phyloP scores from a whole-genome alignment of 495 filamentous ascomycete species.

The Hapsidospora chrysogenum region DNA sequence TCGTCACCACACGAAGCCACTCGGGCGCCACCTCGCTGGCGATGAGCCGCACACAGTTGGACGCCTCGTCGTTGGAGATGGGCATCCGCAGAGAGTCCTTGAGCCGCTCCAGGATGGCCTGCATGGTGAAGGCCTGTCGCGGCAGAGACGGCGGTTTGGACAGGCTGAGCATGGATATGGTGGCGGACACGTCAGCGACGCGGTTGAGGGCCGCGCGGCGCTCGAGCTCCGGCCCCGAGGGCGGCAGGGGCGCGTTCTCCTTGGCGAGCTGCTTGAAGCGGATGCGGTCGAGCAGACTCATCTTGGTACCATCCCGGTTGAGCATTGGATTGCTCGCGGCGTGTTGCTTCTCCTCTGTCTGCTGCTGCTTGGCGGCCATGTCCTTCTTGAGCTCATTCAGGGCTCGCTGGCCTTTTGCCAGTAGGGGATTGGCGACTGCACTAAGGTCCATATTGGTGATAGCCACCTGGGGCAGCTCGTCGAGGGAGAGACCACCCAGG shows the following conservation, averaged over 20 bases:
- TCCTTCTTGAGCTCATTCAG: slow-evolving; percentile 42
- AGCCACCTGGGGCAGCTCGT: slow-evolving; percentile 34
- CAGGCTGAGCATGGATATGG: slow-evolving; percentile 39
- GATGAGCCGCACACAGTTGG: slow-evolving; percentile 36
- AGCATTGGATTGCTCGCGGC: slow-evolving; percentile 7
- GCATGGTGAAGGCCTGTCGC: slow-evolving; percentile 42
- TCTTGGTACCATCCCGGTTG: slow-evolving; percentile 17
- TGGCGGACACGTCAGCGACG: slow-evolving; percentile 39
- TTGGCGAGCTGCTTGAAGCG: slow-evolving; percentile 37
- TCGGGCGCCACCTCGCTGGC: slow-evolving; percentile 41
- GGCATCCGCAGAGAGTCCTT: slow-evolving; percentile 44
- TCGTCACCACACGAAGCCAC: slow-evolving; percentile 40
- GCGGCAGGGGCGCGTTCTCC: slow-evolving; percentile 17
- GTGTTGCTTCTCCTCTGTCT: slow-evolving; percentile 5
- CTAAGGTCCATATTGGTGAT: slow-evolving; percentile 30
- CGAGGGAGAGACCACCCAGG: slow-evolving; percentile 23
- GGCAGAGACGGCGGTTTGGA: slow-evolving; percentile 17
- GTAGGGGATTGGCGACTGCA: slow-evolving; percentile 22
- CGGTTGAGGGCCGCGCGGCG: slow-evolving; percentile 42
- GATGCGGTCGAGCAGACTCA: slow-evolving; percentile 44
- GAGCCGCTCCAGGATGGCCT: slow-evolving; percentile 37
- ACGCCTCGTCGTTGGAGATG: slow-evolving; percentile 41
- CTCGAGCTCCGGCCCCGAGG: slow-evolving; percentile 23
- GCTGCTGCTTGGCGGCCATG: slow-evolving; percentile 25
- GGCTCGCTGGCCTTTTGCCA: slow-evolving; percentile 39